These are phyloP conservation scores for Erysimum cheiri DNA, from an alignment of 441 rosid species.

Conservation along the genomic window DNA sequence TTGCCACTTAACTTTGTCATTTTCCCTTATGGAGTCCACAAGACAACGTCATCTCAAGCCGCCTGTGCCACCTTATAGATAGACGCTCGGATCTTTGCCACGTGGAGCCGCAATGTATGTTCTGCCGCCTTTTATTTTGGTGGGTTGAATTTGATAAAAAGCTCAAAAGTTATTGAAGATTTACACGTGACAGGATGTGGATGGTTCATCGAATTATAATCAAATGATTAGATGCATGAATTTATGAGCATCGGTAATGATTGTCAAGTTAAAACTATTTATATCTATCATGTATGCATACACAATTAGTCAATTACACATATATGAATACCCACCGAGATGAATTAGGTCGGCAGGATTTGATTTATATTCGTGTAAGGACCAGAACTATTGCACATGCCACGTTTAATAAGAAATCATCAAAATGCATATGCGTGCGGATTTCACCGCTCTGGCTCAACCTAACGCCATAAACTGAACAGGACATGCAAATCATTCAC, in stretches of 20 bases:
- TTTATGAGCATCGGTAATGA: conserved; percentile 26
- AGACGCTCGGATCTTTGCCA: conserved; percentile 31
- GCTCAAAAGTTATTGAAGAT: conserved; percentile 8
- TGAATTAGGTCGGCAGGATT: conserved; percentile 36
- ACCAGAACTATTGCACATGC: conserved; percentile 29
- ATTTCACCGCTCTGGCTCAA: not conserved
- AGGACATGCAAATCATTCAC: conserved; percentile 18
- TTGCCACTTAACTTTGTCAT: conserved; percentile 1
- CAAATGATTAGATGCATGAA: conserved; percentile 32
- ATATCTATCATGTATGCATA: no score
- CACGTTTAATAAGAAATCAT: conserved; percentile 16
- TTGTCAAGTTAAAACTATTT: not conserved
- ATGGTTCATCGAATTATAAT: conserved; percentile 18
- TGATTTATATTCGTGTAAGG: conserved; percentile 35
- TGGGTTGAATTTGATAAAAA: conserved; percentile 32
- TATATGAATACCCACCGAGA: conserved; percentile 27
- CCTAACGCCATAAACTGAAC: not conserved
- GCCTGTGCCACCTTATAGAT: conserved; percentile 34
- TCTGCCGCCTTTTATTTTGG: conserved; percentile 32
- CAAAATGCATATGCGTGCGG: not conserved
- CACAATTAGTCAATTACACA: not conserved
- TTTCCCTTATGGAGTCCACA: conserved; percentile 6
- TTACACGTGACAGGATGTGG: conserved; percentile 18
- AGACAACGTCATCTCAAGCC: conserved; percentile 17
- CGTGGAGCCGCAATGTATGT: conserved; percentile 19